Evolutionary conservation across 176 grass and related monocot species (phyloP).

Genomic region (Carex cristatella): DNA sequence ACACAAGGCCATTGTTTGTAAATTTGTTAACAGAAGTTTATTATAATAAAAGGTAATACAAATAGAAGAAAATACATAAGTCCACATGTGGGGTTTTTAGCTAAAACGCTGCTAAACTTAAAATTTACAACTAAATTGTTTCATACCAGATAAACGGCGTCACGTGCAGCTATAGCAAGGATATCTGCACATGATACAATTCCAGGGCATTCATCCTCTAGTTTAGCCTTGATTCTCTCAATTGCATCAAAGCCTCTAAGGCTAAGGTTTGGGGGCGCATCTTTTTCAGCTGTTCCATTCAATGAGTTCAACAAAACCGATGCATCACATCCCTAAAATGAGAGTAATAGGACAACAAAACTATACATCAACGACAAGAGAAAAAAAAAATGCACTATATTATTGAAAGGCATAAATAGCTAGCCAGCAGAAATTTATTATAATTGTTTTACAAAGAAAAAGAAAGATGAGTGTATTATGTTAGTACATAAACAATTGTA

Average conservation of each 20-base stretch:
- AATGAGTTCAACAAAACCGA: slow-evolving; percentile 43
- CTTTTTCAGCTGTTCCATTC: slow-evolving; percentile 42
- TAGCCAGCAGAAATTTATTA: too few relatives aligned
- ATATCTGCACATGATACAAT: slow-evolving; percentile 67
- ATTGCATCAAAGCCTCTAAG: slow-evolving; percentile 53
- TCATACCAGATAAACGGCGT: slow-evolving; percentile 47
- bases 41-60: too few relatives aligned
- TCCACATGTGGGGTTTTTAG: too few relatives aligned
- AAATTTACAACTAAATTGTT: background rate
- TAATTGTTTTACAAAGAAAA: too few relatives aligned
- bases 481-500: too few relatives aligned
- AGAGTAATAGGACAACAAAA: background rate
- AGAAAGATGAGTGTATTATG: too few relatives aligned
- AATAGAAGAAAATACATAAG: too few relatives aligned
- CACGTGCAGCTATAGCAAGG: slow-evolving; percentile 57
- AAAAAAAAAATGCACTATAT: background rate
- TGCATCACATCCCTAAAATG: slow-evolving; percentile 37
- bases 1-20: too few relatives aligned
- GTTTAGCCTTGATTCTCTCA: slow-evolving; percentile 44
- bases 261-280: slow-evolving; percentile 45
- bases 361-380: background rate
- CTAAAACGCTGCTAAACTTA: too few relatives aligned
- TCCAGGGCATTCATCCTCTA: slow-evolving; percentile 45
- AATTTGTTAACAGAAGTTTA: too few relatives aligned
- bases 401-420: too few relatives aligned